Percentiles rank a stretch among this genome's conserved stretches.
Conservation (phyloP, 176 grass and related monocot species). For the Typha latifolia region DNA sequence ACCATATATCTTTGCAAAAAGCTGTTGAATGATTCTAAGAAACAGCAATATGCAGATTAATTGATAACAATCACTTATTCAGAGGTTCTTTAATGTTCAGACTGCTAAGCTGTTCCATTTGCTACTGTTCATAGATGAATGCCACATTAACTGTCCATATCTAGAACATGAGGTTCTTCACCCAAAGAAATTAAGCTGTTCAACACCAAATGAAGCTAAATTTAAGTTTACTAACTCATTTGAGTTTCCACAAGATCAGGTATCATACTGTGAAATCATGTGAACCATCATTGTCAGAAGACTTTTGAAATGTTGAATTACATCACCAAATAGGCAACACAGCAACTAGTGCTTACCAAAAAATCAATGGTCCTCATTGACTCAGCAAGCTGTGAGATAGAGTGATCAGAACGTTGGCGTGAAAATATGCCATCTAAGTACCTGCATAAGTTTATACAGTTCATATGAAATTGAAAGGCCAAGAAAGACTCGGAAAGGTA, state of each 20-base stretch:
- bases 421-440: conserved; percentile 69
- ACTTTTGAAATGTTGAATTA: too few species aligned
- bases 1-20: too few species aligned
- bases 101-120: too few species aligned
- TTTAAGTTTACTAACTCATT: neutral
- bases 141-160: neutral
- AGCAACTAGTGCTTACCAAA: conserved; percentile 40
- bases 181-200: neutral
- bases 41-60: too few species aligned
- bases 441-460: conserved; percentile 35
- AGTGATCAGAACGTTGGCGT: conserved; percentile 37
- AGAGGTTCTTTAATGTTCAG: too few species aligned
- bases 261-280: neutral
- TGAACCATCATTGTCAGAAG: neutral
- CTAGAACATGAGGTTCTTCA: neutral
- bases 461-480: neutral
- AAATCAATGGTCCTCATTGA: conserved; percentile 43
- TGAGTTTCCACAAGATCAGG: neutral
- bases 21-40: too few species aligned
- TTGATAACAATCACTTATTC: too few species aligned
- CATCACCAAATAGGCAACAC: too few species aligned
- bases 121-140: too few species aligned
- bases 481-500: neutral
- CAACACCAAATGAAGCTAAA: neutral
- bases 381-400: conserved; percentile 49